phyloP scores from a whole-genome alignment of 2,329 filamentous ascomycete genomes.

The Thielaviopsis populi region DNA sequence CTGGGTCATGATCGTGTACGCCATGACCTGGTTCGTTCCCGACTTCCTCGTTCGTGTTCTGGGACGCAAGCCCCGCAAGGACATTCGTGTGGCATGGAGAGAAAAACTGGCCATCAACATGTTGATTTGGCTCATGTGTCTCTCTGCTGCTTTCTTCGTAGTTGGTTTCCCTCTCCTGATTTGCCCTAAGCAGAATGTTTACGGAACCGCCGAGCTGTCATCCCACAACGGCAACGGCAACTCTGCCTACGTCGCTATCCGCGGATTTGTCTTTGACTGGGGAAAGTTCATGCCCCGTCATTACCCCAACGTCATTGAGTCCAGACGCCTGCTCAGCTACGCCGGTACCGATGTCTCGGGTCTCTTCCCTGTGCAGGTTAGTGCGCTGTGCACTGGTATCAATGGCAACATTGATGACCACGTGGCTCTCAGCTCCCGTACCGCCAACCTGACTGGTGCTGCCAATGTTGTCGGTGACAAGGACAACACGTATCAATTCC shows the following conservation, averaged over 20 bases:
- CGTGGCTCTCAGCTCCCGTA: constrained; percentile 74
- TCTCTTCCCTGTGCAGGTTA: constrained; percentile 89
- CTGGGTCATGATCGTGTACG: constrained; percentile 73
- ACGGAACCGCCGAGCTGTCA: constrained; percentile 60
- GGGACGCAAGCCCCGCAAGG: constrained; percentile 79
- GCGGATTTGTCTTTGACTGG: constrained; percentile 79
- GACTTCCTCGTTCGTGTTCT: constrained; percentile 64
- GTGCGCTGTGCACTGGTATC: constrained; percentile 70
- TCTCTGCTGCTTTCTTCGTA: constrained; percentile 71
- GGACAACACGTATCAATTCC: constrained; percentile 66
- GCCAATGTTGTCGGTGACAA: constrained; percentile 47
- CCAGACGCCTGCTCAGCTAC: constrained; percentile 53
- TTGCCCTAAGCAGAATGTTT: constrained; percentile 84
- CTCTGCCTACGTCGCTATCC: constrained; percentile 61
- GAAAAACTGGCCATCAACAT: constrained; percentile 98
- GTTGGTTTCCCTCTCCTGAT: constrained; percentile 74
- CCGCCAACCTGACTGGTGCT: constrained; percentile 56
- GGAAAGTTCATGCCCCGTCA: constrained; percentile 57
- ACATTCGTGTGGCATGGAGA: constrained; percentile 84
- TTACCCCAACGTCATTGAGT: constrained; percentile 51
- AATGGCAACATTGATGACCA: constrained; percentile 48
- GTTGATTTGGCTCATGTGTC: constrained; percentile 82
- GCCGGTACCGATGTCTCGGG: constrained; percentile 74
- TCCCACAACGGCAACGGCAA: constrained; percentile 56
- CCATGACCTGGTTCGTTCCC: constrained; percentile 75